These are phyloP conservation scores for Rubroshorea leprosula DNA, from an alignment of 345 rosid species.

Conservation along the genomic window DNA sequence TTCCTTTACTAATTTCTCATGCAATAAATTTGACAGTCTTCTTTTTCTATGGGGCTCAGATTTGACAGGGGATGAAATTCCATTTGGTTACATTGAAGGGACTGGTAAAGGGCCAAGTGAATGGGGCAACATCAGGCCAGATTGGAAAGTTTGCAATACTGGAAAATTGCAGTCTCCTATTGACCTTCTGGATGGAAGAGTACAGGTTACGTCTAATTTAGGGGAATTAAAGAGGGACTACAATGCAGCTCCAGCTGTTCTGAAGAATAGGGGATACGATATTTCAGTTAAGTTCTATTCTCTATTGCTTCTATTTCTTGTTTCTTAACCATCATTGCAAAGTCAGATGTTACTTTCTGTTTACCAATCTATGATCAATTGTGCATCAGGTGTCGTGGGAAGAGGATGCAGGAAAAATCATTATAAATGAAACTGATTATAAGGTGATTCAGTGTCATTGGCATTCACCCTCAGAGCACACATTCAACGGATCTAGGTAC, in stretches of 20 bases:
- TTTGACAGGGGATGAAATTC: neutral
- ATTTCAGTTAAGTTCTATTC: too few relatives aligned
- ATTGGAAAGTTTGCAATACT: too few relatives aligned
- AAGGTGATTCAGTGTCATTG: slow-evolving; percentile 51
- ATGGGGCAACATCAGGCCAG: too few relatives aligned
- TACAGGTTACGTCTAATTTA: slow-evolving; percentile 18
- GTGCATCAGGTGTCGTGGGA: slow-evolving; percentile 65
- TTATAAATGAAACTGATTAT: slow-evolving; percentile 38
- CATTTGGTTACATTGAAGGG: slow-evolving; percentile 9
- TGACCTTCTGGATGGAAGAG: slow-evolving; percentile 35
- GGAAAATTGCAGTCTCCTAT: slow-evolving; percentile 71
- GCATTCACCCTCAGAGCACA: slow-evolving; percentile 76
- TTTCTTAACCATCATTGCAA: too few relatives aligned
- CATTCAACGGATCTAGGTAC: slow-evolving; percentile 52
- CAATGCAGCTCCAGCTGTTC: slow-evolving; percentile 46
- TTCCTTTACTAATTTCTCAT: too few relatives aligned
- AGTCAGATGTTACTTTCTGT: too few relatives aligned
- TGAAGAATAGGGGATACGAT: slow-evolving; percentile 64
- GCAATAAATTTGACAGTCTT: neutral
- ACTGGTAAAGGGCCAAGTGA: slow-evolving; percentile 1
- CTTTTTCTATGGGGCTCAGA: neutral
- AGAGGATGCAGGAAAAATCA: slow-evolving; percentile 59
- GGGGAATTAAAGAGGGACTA: slow-evolving; percentile 43
- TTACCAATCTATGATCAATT: too few relatives aligned
- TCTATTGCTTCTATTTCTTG: too few relatives aligned